Conservation (phyloP, 179 eudicot genomes). For the Spergularia azorica region DNA sequence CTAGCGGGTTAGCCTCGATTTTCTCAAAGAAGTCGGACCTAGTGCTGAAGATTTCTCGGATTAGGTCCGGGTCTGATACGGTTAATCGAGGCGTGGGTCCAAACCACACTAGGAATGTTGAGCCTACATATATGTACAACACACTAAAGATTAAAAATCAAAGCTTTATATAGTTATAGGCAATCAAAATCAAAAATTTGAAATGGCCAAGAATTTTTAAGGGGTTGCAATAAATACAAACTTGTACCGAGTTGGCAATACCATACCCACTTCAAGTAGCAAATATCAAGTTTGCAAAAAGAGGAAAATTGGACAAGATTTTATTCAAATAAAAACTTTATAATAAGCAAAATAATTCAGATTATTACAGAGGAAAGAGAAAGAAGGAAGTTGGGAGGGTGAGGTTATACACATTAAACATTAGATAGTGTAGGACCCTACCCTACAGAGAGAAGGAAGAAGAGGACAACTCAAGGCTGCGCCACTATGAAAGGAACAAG, state of each 20-base stretch:
- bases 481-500: constrained; percentile 36
- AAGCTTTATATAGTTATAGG: background rate
- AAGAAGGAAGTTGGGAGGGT: no score
- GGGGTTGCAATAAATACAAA: constrained; percentile 32
- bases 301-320: constrained; percentile 25
- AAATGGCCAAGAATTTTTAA: constrained; percentile 9
- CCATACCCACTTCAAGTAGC: constrained; percentile 34
- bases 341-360: constrained; percentile 13
- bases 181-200: constrained; percentile 7
- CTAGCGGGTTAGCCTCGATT: constrained; percentile 64
- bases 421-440: constrained; percentile 39
- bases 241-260: constrained; percentile 29
- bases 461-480: constrained; percentile 45
- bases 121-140: constrained; percentile 42
- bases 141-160: background rate
- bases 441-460: constrained; percentile 25
- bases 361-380: background rate
- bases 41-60: constrained; percentile 61
- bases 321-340: constrained; percentile 8
- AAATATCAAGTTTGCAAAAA: constrained; percentile 40
- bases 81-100: constrained; percentile 79
- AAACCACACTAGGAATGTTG: constrained; percentile 85
- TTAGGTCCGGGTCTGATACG: constrained; percentile 69
- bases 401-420: no score
- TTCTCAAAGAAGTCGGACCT: constrained; percentile 78